Evolutionary conservation across 768 basidiomycete genomes (phyloP), one percentile per base, ranked within the genome.

Genomic region (Trametes cinnabarina): DNA sequence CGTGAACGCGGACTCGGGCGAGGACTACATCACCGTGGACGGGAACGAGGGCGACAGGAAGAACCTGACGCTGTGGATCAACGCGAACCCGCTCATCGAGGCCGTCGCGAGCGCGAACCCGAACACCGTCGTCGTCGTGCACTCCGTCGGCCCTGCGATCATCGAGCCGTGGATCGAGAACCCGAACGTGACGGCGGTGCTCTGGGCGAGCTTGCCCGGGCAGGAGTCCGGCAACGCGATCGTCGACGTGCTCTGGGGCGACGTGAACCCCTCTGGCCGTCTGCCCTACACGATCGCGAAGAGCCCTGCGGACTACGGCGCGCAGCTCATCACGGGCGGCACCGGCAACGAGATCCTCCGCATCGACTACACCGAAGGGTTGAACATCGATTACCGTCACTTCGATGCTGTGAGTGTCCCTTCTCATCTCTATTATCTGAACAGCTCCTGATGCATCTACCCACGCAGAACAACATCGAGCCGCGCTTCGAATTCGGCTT

Each of bases 401-500:
- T 76, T 76, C 52, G 76, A 77, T 57, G 60, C 69, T 25, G 69
- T 77, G 46, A 37, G 72, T 63, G 14, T 15, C 8, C 34, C 43
- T 3, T 47, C 50, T 20, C 8, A 20, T 23, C 17, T 15, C 23
- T 34, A 17, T 22, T 9, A 15, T 12, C 20, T 17, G 8, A 6
- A 40, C 19, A 19, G 20, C 26, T 10, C 35, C 26, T 41, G 20
- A 23, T 37, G 10, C 15, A 20, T 1, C 34, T 3, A 1, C 10
- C 4, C 25, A 1, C 32, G 28, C 52, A 87, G 82, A 74, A 82
- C 71, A 81, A 86, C 60, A 90, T 92, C 61, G 78, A 78, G 0
- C 92, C 92, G 3, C 88, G 89, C 35, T 93, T 84, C 66, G 90
- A 92, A 67, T 98, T 98, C 69, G 94, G 94, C 4, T 95, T 86